These are phyloP conservation scores for Gloeophyllum trabeum DNA, from an alignment of 768 basidiomycete species.

Conservation along the genomic window DNA sequence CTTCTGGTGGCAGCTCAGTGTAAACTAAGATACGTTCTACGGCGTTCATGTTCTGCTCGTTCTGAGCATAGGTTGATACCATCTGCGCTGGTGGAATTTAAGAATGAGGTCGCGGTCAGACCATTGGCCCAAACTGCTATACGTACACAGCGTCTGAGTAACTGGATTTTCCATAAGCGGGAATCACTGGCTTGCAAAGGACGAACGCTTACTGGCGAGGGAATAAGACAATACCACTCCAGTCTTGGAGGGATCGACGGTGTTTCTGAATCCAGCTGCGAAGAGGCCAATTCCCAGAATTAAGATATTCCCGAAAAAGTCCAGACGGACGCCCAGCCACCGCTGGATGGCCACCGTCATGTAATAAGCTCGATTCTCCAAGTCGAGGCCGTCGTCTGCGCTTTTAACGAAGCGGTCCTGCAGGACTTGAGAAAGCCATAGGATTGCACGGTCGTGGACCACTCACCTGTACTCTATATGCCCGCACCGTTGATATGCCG, in stretches of 20 bases:
- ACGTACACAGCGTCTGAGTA: slow-evolving; percentile 42
- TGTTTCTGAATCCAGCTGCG: slow-evolving; percentile 45
- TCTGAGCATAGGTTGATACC: slow-evolving; percentile 43
- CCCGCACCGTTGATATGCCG: slow-evolving; percentile 51
- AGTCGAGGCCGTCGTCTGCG: slow-evolving; percentile 42
- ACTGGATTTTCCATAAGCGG: too few relatives aligned
- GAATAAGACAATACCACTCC: slow-evolving; percentile 26
- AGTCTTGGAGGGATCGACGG: slow-evolving; percentile 47
- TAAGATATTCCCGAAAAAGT: slow-evolving; percentile 56
- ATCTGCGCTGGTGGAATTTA: slow-evolving; percentile 35
- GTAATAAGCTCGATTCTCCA: slow-evolving; percentile 52
- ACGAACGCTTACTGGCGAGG: slow-evolving; percentile 27
- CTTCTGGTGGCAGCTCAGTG: slow-evolving; percentile 48
- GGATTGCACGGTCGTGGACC: neutral
- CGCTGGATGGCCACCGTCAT: slow-evolving; percentile 57
- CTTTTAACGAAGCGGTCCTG: slow-evolving; percentile 36
- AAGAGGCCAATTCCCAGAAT: slow-evolving; percentile 63
- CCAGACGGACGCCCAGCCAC: slow-evolving; percentile 54
- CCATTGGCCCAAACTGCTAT: slow-evolving; percentile 1
- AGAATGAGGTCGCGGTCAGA: neutral
- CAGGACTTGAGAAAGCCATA: neutral
- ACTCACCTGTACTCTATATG: slow-evolving; percentile 43
- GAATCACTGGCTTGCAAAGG: too few relatives aligned
- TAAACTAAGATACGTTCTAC: slow-evolving; percentile 67
- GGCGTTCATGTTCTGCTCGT: slow-evolving; percentile 64